Evolutionary conservation across 345 rosid species (phyloP).

Genomic region (Populus ilicifolia): DNA sequence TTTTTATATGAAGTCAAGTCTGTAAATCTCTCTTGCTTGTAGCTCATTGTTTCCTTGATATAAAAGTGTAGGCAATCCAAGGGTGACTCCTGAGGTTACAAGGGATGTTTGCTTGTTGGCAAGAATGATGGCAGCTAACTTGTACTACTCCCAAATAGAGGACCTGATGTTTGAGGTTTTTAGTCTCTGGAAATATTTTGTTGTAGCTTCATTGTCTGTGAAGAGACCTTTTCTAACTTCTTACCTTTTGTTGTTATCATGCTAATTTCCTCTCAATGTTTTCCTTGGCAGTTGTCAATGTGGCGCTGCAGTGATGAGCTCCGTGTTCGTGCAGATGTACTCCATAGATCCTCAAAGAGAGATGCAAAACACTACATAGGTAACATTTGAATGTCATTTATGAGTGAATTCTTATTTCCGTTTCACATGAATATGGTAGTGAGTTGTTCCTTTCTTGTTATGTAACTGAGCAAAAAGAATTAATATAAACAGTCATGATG

Average conservation of each 20-base stretch:
- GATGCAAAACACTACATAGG: slow-evolving; percentile 99
- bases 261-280: background rate
- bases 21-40: background rate
- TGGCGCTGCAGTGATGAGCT: slow-evolving; percentile 99
- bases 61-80: slow-evolving; percentile 68
- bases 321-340: slow-evolving; percentile 64
- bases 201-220: background rate
- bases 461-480: background rate
- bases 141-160: slow-evolving; percentile 89
- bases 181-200: background rate
- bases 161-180: slow-evolving; percentile 94
- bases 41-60: background rate
- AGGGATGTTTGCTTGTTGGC: slow-evolving; percentile 98
- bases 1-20: background rate
- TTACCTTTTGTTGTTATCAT: background rate
- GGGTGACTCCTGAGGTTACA: slow-evolving; percentile 99
- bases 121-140: slow-evolving; percentile 98
- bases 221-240: background rate
- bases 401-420: background rate
- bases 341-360: slow-evolving; percentile 70
- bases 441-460: background rate
- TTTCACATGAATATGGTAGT: background rate
- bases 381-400: slow-evolving; percentile 15
- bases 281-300: slow-evolving; percentile 76
- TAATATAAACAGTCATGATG: background rate